phyloP scores from a whole-genome alignment of 306 rosid species.

The Carpinus fangiana region DNA sequence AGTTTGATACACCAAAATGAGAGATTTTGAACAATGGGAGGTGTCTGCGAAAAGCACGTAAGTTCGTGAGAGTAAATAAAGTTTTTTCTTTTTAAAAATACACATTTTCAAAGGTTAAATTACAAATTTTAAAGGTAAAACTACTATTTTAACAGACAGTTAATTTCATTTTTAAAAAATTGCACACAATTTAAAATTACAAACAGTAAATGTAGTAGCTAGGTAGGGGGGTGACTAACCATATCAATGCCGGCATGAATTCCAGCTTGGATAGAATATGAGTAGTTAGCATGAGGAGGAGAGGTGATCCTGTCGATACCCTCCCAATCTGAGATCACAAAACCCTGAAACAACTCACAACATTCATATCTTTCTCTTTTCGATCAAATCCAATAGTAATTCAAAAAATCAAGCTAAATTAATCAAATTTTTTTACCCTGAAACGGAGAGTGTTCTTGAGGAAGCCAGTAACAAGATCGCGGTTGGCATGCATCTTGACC shows the following conservation, averaged over 20 bases:
- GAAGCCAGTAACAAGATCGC: neutral
- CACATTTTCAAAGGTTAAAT: too few species aligned
- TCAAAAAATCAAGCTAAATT: neutral
- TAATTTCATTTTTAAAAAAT: too few species aligned
- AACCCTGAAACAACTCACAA: slow-evolving; percentile 8
- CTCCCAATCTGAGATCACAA: slow-evolving; percentile 14
- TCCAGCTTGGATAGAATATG: neutral
- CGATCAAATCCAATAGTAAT: neutral
- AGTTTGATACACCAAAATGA: too few species aligned
- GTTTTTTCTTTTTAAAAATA: too few species aligned
- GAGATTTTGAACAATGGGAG: too few species aligned
- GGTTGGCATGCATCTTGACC: neutral
- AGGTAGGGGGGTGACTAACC: neutral
- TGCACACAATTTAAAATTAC: too few species aligned
- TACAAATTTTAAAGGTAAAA: too few species aligned
- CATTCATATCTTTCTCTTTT: neutral
- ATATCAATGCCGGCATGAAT: slow-evolving; percentile 10
- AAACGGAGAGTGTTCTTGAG: neutral
- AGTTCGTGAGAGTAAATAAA: too few species aligned
- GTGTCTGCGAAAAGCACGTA: too few species aligned
- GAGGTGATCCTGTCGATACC: slow-evolving; percentile 1
- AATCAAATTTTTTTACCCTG: neutral
- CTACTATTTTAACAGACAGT: too few species aligned
- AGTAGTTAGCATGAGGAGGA: slow-evolving; percentile 1
- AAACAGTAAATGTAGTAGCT: too few species aligned